Percentiles rank a stretch among this genome's conserved stretches.
Conservation (phyloP, 75 land plant species). For the Sequoiadendron giganteum region DNA sequence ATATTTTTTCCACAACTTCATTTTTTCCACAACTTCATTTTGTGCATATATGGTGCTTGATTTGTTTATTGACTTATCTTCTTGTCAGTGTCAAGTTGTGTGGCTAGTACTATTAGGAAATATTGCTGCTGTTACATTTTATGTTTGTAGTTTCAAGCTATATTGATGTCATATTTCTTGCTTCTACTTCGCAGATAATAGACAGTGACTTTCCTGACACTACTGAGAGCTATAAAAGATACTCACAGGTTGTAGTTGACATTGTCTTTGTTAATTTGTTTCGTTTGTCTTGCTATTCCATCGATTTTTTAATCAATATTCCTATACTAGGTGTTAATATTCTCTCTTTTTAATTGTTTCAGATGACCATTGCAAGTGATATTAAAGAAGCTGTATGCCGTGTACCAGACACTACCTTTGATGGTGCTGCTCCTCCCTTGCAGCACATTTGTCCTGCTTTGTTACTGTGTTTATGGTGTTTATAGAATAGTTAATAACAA, state of each 20-base stretch:
- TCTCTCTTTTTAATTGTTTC: slow-evolving; percentile 2
- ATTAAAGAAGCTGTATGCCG: slow-evolving; percentile 94
- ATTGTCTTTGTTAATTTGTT: not conserved
- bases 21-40: not conserved
- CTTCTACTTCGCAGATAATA: slow-evolving; percentile 42
- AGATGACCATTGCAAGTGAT: slow-evolving; percentile 91
- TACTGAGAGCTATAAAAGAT: slow-evolving; percentile 81
- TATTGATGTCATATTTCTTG: not conserved
- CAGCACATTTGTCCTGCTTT: not conserved
- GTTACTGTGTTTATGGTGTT: not conserved
- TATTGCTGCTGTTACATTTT: not conserved
- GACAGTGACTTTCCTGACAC: slow-evolving; percentile 86
- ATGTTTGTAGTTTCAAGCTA: not conserved
- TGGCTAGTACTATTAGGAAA: not conserved
- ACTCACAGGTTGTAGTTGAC: slow-evolving; percentile 53
- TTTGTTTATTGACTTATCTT: not conserved
- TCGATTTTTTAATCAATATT: not conserved
- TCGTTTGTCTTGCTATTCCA: not conserved
- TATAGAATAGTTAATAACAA: not conserved
- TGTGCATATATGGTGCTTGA: not conserved
- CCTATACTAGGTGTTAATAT: slow-evolving; percentile 6
- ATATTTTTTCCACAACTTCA: not conserved
- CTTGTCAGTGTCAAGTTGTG: not conserved
- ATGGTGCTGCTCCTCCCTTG: slow-evolving; percentile 44
- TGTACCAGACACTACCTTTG: slow-evolving; percentile 86